phyloP scores from a whole-genome alignment of 73 alveolate species.

The Tetrahymena elliotti region DNA sequence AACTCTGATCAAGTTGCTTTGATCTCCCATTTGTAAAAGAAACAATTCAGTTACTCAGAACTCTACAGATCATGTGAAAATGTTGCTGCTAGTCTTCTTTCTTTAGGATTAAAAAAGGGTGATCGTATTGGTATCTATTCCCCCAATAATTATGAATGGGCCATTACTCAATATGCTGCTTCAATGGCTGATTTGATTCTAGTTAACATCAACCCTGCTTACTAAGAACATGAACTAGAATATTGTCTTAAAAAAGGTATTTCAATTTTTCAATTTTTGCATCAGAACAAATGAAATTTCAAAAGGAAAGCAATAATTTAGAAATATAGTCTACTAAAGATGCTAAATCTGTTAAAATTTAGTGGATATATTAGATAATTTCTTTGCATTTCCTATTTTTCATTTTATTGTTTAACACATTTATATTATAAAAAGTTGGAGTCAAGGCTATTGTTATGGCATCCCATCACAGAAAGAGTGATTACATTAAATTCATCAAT shows the following conservation, averaged over 20 bases:
- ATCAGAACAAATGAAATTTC: neutral
- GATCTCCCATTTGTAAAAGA: slow-evolving; percentile 13
- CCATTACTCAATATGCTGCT: slow-evolving; percentile 58
- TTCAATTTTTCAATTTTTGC: neutral
- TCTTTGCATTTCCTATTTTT: neutral
- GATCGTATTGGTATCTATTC: slow-evolving; percentile 81
- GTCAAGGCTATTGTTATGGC: slow-evolving; percentile 58
- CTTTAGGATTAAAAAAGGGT: slow-evolving; percentile 67
- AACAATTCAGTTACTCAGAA: slow-evolving; percentile 47
- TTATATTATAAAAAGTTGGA: slow-evolving; percentile 33
- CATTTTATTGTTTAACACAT: neutral
- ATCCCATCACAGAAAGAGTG: slow-evolving; percentile 47
- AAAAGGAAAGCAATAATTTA: neutral
- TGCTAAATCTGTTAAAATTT: neutral
- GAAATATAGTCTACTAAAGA: neutral
- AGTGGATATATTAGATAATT: neutral
- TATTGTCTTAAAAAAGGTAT: slow-evolving; percentile 44
- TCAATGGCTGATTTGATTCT: slow-evolving; percentile 68
- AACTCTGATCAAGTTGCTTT: neutral
- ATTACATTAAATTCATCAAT: slow-evolving; percentile 55
- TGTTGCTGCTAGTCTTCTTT: slow-evolving; percentile 67
- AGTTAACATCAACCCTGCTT: slow-evolving; percentile 85
- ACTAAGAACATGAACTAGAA: slow-evolving; percentile 50
- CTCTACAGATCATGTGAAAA: slow-evolving; percentile 46
- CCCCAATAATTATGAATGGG: slow-evolving; percentile 75